These are phyloP conservation scores for Tulasnella sp. DNA, from an alignment of 768 basidiomycete species.

Conservation along the genomic window DNA sequence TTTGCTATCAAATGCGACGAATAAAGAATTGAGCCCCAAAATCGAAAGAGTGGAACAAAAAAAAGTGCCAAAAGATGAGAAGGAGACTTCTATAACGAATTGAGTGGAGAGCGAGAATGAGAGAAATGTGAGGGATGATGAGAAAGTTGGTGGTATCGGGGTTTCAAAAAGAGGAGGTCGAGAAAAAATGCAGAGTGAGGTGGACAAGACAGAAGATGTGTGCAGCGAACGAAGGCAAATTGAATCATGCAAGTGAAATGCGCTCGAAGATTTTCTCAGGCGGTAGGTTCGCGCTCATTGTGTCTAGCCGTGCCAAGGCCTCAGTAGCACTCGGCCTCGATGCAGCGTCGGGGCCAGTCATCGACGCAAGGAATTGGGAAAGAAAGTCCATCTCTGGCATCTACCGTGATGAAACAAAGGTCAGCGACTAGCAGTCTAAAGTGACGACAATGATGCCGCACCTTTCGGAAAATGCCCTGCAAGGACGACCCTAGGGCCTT, in stretches of 20 bases:
- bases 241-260: not conserved
- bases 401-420: not conserved
- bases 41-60: too few species aligned
- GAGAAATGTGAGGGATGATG: too few species aligned
- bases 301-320: constrained; percentile 1
- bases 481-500: constrained; percentile 7
- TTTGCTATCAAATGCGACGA: too few species aligned
- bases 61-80: too few species aligned
- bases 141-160: too few species aligned
- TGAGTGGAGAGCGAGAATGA: too few species aligned
- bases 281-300: not conserved
- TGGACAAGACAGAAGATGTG: too few species aligned
- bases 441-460: not conserved
- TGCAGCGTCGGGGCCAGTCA: not conserved
- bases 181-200: too few species aligned
- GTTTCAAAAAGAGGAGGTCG: too few species aligned
- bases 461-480: constrained; percentile 2
- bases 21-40: too few species aligned
- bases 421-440: not conserved
- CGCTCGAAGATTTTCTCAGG: constrained; percentile 5
- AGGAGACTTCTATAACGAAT: too few species aligned
- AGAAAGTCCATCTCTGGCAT: constrained; percentile 2
- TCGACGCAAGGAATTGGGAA: not conserved
- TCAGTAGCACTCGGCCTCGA: constrained; percentile 4
- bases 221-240: too few species aligned